A percentile compares a stretch with the other conserved stretches of the same genome.
Conservation (phyloP, 768 basidiomycete genomes). For the Auriscalpium orientale region DNA sequence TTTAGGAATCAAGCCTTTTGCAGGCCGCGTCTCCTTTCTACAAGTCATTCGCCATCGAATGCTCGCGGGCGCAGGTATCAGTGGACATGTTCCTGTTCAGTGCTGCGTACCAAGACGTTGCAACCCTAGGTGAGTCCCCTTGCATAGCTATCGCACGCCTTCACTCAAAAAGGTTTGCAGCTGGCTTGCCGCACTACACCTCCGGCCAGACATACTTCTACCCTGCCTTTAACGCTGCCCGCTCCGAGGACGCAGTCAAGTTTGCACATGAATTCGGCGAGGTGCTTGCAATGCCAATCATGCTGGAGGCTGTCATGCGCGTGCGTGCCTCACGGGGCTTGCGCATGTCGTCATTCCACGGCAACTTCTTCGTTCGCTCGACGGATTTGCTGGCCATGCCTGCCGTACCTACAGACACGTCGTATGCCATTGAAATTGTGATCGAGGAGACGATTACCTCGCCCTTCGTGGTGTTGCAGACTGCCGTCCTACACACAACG, state of each 20-base stretch:
- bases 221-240: constrained; percentile 92
- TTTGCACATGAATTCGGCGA: constrained; percentile 97
- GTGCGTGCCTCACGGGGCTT: constrained; percentile 78
- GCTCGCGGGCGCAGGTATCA: constrained; percentile 92
- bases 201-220: constrained; percentile 98
- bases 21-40: constrained; percentile 95
- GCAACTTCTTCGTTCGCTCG: constrained; percentile 54
- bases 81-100: constrained; percentile 99
- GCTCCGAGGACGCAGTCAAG: constrained; percentile 94
- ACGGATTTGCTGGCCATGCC: constrained; percentile 51
- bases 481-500: constrained; percentile 48
- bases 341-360: constrained; percentile 52
- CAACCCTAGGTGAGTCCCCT: constrained; percentile 63
- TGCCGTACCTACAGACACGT: constrained; percentile 47
- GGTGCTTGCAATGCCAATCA: constrained; percentile 88
- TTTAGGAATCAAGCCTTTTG: constrained; percentile 81
- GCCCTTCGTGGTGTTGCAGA: constrained; percentile 46
- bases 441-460: constrained; percentile 44
- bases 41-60: constrained; percentile 98
- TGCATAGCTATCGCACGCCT: background rate
- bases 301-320: constrained; percentile 95
- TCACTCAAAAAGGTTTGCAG: constrained; percentile 29
- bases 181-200: constrained; percentile 92
- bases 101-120: constrained; percentile 89
- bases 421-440: constrained; percentile 49